A percentile compares a stretch with the other conserved stretches of the same genome.
These are phyloP conservation scores for Paecilomyces dactylethromorphus DNA, from an alignment of 2,329 filamentous ascomycete genomes.

Conservation along the genomic window DNA sequence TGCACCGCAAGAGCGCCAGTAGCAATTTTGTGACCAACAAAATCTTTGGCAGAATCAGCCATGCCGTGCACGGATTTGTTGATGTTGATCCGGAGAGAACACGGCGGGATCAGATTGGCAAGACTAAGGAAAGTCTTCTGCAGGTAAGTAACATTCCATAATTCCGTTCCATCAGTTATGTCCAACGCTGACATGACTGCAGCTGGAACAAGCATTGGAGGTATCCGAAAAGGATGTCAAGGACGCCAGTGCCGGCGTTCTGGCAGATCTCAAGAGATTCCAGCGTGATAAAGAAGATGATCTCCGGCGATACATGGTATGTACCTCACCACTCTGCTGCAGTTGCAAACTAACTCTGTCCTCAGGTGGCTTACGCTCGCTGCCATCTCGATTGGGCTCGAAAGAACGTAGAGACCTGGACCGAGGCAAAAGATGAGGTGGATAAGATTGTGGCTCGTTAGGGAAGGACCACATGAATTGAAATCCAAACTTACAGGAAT, in stretches of 20 bases:
- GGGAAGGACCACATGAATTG: neutral
- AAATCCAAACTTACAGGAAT: neutral
- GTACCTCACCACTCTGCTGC: conserved; percentile 24
- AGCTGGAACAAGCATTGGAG: conserved; percentile 85
- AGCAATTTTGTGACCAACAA: conserved; percentile 87
- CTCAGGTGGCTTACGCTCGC: conserved; percentile 82
- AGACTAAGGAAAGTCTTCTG: conserved; percentile 80
- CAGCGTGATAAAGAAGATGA: conserved; percentile 95
- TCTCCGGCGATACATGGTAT: conserved; percentile 88
- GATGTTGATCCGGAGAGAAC: conserved; percentile 94
- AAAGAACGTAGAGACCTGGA: conserved; percentile 86
- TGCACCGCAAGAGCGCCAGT: conserved; percentile 74
- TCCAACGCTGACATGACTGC: conserved; percentile 20
- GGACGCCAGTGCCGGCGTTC: conserved; percentile 79
- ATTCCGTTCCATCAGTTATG: neutral
- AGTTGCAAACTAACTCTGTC: conserved; percentile 9
- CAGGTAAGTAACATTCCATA: conserved; percentile 35
- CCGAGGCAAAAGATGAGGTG: conserved; percentile 80
- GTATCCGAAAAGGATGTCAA: conserved; percentile 88
- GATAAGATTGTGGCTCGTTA: conserved; percentile 64
- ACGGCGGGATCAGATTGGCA: conserved; percentile 85
- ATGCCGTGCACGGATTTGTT: conserved; percentile 92
- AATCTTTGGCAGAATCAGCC: conserved; percentile 90
- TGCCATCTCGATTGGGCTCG: conserved; percentile 93
- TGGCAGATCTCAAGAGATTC: conserved; percentile 87